A percentile compares a stretch with the other conserved stretches of the same genome.
Evolutionary conservation across 1,139 yeast species (phyloP).

Genomic region (Debaryomyces singareniensis): DNA sequence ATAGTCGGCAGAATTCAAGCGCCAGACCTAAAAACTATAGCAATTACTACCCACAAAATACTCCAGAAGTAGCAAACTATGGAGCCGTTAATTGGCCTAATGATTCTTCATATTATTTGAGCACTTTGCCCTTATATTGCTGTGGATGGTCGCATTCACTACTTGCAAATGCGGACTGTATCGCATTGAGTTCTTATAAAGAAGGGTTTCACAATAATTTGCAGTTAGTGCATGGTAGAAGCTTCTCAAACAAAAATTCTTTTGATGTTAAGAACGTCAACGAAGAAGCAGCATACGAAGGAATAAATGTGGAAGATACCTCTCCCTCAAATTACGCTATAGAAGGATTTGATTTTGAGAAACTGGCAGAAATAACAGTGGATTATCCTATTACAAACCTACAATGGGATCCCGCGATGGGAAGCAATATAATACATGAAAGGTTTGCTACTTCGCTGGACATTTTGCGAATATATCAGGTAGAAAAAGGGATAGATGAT

Average conservation of each 20-base stretch:
- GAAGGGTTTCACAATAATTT: conserved; percentile 63
- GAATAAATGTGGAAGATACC: conserved; percentile 1
- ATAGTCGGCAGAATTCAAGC: neutral
- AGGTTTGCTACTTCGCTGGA: conserved; percentile 67
- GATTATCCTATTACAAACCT: conserved; percentile 65
- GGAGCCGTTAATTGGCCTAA: conserved; percentile 4
- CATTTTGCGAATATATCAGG: conserved; percentile 61
- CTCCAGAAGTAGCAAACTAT: neutral
- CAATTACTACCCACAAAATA: conserved; percentile 7
- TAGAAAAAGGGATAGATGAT: conserved; percentile 28
- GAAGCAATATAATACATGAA: conserved; percentile 20
- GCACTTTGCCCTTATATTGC: conserved; percentile 59
- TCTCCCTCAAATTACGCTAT: conserved; percentile 12
- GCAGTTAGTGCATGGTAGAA: conserved; percentile 39
- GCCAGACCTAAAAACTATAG: conserved; percentile 6
- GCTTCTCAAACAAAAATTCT: conserved; percentile 12
- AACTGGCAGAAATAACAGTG: conserved; percentile 46
- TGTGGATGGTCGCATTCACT: conserved; percentile 56
- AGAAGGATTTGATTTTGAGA: conserved; percentile 42
- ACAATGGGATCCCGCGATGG: conserved; percentile 63
- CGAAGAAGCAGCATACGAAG: conserved; percentile 11
- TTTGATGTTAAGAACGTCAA: too few relatives aligned
- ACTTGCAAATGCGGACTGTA: conserved; percentile 36
- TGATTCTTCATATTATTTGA: conserved; percentile 43
- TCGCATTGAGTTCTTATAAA: conserved; percentile 64